These are phyloP conservation scores for Steccherinum ochraceum DNA, from an alignment of 768 basidiomycete genomes.

Conservation along the genomic window DNA sequence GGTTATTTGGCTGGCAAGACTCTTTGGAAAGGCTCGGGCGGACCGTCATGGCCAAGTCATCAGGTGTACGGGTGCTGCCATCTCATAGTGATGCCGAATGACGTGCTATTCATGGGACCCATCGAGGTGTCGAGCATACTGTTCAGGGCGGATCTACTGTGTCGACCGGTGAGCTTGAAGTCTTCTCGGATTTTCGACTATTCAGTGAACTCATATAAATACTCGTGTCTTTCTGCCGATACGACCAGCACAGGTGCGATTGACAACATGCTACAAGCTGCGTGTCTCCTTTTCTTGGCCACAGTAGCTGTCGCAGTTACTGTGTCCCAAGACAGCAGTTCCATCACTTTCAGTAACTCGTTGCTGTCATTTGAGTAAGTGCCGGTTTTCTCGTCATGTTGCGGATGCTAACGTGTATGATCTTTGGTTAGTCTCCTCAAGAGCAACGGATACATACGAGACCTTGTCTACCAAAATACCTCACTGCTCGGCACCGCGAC, in stretches of 20 bases:
- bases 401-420: background rate
- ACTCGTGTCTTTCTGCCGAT: background rate
- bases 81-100: background rate
- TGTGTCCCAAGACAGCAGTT: background rate
- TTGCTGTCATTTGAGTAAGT: background rate
- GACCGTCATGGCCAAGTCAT: no score
- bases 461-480: slow-evolving; percentile 12
- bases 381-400: background rate
- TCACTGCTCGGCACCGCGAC: slow-evolving; percentile 16
- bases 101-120: background rate
- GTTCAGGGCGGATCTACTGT: background rate
- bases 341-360: background rate
- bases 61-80: no score
- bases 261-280: background rate
- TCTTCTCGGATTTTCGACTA: background rate
- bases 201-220: background rate
- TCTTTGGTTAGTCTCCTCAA: slow-evolving; percentile 8
- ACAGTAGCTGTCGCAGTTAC: background rate
- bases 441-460: slow-evolving; percentile 18
- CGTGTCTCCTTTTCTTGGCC: background rate
- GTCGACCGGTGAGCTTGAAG: background rate
- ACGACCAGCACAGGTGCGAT: background rate
- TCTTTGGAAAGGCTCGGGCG: no score
- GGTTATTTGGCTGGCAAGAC: no score
- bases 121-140: background rate